Base-by-base conservation (phyloP, 78 protist species). In the Dictyostelium firmibasis region DNA sequence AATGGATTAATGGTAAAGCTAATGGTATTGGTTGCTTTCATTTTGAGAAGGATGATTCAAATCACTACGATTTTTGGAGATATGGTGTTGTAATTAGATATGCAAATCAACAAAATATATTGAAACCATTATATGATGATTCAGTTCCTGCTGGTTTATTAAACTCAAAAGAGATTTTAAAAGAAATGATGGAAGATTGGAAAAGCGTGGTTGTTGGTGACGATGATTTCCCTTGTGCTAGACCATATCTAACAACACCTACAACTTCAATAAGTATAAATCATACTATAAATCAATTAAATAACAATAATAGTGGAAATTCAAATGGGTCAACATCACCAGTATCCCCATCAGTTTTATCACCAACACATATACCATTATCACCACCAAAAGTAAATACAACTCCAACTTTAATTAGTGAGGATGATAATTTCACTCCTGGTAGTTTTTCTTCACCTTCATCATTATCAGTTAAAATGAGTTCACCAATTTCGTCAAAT, bases 181-280 rank as follows among this genome's bases (percentile, higher is more conserved):
- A 89, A 50, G 85, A 69, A 16, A 89, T 89, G 94, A 27, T 89
- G n/a, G 94, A 89, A 16, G 94, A 89, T 47, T 89, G 94, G 94
- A 89, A 81, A 44, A 81, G 29, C n/a, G 70, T 89, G n/a, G 72
- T 89, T 0, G 60, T 81, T 4, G 6, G 53, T 3, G 86, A 81
- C 7, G 94, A 89, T 9, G 94, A 89, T 47, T 89, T 89, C 62
- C 94, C 94, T 10, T 29, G 33, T n/a, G 6, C 94, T 0, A 53
- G 57, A 35, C 94, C 94, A 16, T 89, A 69, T 27, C 23, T 89
- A 7, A 44, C 86, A 25, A 67, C 79, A 0, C 38, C 67, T 2
- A 84, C 89, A 11, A 41, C 89, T 9, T 25, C 81, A 69, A 62
- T 67, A 0, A 25, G 14, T 62, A 33, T 72, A 23, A 8, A 16